Evolutionary conservation across 2,329 filamentous ascomycete genomes (phyloP).

Genomic region (Claviceps capensis): DNA sequence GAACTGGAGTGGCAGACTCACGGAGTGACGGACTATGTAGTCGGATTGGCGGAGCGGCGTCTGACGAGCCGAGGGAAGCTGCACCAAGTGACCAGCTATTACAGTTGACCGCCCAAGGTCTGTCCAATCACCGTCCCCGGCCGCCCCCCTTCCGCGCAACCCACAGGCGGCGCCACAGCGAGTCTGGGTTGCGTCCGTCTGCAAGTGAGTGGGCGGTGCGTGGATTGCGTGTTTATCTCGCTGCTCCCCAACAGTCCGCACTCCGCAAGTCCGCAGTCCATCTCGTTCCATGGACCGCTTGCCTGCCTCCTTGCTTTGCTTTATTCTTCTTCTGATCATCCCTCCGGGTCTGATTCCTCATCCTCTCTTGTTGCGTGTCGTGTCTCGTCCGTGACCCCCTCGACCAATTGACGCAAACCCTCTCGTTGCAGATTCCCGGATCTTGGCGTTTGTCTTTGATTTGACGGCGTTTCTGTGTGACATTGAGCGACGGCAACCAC

Average conservation of each 20-base stretch:
- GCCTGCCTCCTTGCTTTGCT: neutral
- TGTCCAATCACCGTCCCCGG: too few species aligned
- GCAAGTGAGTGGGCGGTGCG: neutral
- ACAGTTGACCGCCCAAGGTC: too few species aligned
- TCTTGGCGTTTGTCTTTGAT: conserved; percentile 1
- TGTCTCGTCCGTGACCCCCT: neutral
- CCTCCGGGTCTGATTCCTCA: neutral
- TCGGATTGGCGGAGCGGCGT: too few species aligned
- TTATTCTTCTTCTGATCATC: neutral
- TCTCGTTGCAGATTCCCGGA: neutral
- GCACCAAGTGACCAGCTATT: too few species aligned
- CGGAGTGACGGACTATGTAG: too few species aligned
- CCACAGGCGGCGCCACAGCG: too few species aligned
- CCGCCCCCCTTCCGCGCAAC: too few species aligned
- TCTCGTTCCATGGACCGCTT: neutral
- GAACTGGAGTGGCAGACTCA: too few species aligned
- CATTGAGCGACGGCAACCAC: neutral
- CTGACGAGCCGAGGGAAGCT: too few species aligned
- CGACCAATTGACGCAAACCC: neutral
- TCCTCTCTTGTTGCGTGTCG: neutral
- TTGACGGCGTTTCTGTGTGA: conserved; percentile 1
- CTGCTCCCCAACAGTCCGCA: too few species aligned
- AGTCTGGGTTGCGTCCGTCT: too few species aligned
- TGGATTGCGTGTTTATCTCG: neutral
- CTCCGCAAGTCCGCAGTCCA: too few species aligned